Evolutionary conservation across 2,329 filamentous ascomycete species (phyloP).

Genomic region (Stachybotrys elegans): DNA sequence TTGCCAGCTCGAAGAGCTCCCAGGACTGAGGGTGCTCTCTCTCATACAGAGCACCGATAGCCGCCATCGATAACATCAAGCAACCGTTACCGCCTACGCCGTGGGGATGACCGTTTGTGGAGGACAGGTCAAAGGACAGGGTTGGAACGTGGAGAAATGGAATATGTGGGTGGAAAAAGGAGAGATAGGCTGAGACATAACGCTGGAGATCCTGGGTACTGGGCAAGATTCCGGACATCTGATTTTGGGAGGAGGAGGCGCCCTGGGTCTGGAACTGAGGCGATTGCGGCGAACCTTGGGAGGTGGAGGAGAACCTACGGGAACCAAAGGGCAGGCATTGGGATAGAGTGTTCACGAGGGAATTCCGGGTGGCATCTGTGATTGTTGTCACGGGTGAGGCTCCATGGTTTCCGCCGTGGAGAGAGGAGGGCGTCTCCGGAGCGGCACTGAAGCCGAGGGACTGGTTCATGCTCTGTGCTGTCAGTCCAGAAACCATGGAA

Average conservation of each 20-base stretch:
- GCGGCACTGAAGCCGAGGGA: slow-evolving; percentile 59
- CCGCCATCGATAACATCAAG: slow-evolving; percentile 75
- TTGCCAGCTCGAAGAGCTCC: slow-evolving; percentile 85
- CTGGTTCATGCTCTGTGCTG: slow-evolving; percentile 57
- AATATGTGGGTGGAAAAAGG: slow-evolving; percentile 88
- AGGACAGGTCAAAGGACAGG: slow-evolving; percentile 78
- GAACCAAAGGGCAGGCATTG: slow-evolving; percentile 51
- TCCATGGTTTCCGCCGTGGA: slow-evolving; percentile 58
- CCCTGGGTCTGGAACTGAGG: slow-evolving; percentile 43
- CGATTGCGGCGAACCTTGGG: slow-evolving; percentile 49
- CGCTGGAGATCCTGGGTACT: slow-evolving; percentile 82
- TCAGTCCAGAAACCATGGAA: slow-evolving; percentile 62
- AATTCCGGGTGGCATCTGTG: slow-evolving; percentile 58
- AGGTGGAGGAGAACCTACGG: slow-evolving; percentile 60
- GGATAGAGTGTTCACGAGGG: slow-evolving; percentile 55
- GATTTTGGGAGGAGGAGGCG: slow-evolving; percentile 41
- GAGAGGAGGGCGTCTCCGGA: slow-evolving; percentile 69
- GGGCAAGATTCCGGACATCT: slow-evolving; percentile 57
- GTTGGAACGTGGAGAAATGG: slow-evolving; percentile 94
- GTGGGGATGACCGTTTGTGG: slow-evolving; percentile 56
- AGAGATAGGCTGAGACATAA: slow-evolving; percentile 85
- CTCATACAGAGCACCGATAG: slow-evolving; percentile 81
- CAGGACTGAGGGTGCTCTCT: slow-evolving; percentile 73
- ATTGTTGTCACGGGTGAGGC: slow-evolving; percentile 58
- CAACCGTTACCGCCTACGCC: slow-evolving; percentile 76